Base-by-base conservation (phyloP, 2,329 filamentous ascomycete genomes). In the Phaeosphaeria sp. region DNA sequence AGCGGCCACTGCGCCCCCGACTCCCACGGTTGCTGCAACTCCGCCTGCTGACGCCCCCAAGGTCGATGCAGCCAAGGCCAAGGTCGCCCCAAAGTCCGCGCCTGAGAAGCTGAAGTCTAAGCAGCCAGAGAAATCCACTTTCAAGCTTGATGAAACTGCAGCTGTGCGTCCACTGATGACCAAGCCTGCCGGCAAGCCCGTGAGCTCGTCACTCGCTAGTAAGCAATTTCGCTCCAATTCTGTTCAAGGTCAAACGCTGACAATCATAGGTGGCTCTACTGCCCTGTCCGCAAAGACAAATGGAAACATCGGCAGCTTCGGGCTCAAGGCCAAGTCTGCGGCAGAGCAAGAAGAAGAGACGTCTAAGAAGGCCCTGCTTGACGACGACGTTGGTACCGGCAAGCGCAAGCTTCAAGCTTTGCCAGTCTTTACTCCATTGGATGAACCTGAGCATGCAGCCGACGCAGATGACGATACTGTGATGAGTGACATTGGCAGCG, bases 21-120 rank as follows among this genome's bases (percentile, higher is more conserved):
- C 69, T 2, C 73, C 92, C 86, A 52, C 58, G 30, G 59, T 54
- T 52, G 86, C 80, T 54, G 56, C 67, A 13, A 64, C 64, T 15
- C 61, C 68, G 6, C 62, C 72, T 25, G 58, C 65, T 6, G 52
- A 65, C 30, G 63, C 65, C 50, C 20, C 41, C 50, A 58, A 70
- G 36, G 79, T 85, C 30, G 84, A 88, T 10, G 82, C 86, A 10
- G 77, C 82, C 71, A 83, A 88, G 60, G 90, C 90, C 67, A 96
- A 95, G 75, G 94, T 95, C 69, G 90, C 96, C 67, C 90, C 91
- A 5, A 96, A 96, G 77, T 89, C 88, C 20, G 93, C 95, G 66
- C 89, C 87, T 42, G 96, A 94, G 77, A 95, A 91, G 74, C 85
- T 89, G 20, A 85, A 88, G 43, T 84, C 53, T 80, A 85, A 71